A percentile compares a stretch with the other conserved stretches of the same genome.
Conservation (phyloP, 2,329 filamentous ascomycete genomes). For the Whalleya microplaca region DNA sequence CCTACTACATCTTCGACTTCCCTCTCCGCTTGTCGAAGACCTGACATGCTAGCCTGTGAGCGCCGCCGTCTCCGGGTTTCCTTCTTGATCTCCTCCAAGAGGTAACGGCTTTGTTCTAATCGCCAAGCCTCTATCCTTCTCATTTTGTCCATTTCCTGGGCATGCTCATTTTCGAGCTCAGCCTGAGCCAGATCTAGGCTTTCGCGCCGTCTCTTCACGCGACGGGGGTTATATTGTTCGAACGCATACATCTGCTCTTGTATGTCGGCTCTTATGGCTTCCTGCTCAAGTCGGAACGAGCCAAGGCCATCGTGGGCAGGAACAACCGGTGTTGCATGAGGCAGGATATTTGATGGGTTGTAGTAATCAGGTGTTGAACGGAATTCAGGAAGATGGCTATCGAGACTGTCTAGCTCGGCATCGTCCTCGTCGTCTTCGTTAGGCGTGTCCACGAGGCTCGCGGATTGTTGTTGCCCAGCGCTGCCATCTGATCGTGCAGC, state of each 20-base stretch:
- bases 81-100: constrained; percentile 86
- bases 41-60: constrained; percentile 26
- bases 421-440: constrained; percentile 63
- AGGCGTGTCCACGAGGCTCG: constrained; percentile 41
- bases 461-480: constrained; percentile 47
- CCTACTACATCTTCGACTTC: constrained; percentile 38
- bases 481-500: constrained; percentile 63
- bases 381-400: constrained; percentile 90
- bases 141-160: constrained; percentile 73
- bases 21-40: constrained; percentile 28
- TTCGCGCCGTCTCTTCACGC: constrained; percentile 59
- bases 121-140: constrained; percentile 90
- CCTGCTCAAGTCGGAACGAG: constrained; percentile 71
- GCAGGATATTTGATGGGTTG: constrained; percentile 46
- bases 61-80: constrained; percentile 74
- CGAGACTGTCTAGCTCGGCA: constrained; percentile 86
- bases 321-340: constrained; percentile 71
- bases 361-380: constrained; percentile 60
- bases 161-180: constrained; percentile 56
- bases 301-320: constrained; percentile 92
- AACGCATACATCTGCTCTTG: constrained; percentile 90
- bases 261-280: constrained; percentile 57
- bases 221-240: constrained; percentile 78
- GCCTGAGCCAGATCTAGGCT: constrained; percentile 55
- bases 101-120: constrained; percentile 81